Evolutionary conservation across 306 rosid species (phyloP).

Genomic region (Dryas alaskensis): DNA sequence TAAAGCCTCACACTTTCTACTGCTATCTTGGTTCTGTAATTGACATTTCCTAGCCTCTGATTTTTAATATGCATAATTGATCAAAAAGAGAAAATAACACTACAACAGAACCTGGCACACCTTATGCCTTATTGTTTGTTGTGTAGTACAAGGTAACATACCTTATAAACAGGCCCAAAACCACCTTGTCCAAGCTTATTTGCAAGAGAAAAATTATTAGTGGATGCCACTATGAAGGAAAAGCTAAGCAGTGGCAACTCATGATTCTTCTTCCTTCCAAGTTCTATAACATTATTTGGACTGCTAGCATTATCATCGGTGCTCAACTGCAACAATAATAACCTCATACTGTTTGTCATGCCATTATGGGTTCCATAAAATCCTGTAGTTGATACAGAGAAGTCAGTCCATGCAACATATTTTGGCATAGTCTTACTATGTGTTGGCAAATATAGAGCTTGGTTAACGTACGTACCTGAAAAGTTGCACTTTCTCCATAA

Average conservation of each 20-base stretch:
- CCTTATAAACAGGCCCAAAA: slow-evolving; percentile 36
- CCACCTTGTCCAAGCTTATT: slow-evolving; percentile 36
- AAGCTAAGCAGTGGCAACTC: slow-evolving; percentile 27
- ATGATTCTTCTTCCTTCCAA: slow-evolving; percentile 14
- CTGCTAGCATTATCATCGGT: neutral
- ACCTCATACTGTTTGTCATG: slow-evolving; percentile 5
- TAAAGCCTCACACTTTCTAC: too few relatives aligned
- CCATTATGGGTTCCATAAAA: neutral
- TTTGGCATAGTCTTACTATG: neutral
- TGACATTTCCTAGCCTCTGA: too few relatives aligned
- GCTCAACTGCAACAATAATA: slow-evolving; percentile 5
- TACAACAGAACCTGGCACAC: neutral
- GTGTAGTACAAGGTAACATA: neutral
- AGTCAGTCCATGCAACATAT: neutral
- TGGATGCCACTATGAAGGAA: slow-evolving; percentile 14
- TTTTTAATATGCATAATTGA: neutral
- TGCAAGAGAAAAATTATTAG: slow-evolving; percentile 24
- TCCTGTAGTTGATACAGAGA: slow-evolving; percentile 8
- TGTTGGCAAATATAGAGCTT: neutral
- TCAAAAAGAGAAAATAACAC: neutral
- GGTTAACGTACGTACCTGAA: slow-evolving; percentile 22
- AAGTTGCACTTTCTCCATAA: slow-evolving; percentile 8
- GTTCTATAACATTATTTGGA: slow-evolving; percentile 6
- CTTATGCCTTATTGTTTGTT: neutral
- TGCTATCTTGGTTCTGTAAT: too few relatives aligned